A percentile compares a stretch with the other conserved stretches of the same genome.
These are phyloP conservation scores for Rhodocollybia butyracea DNA, from an alignment of 768 basidiomycete genomes.

Conservation along the genomic window DNA sequence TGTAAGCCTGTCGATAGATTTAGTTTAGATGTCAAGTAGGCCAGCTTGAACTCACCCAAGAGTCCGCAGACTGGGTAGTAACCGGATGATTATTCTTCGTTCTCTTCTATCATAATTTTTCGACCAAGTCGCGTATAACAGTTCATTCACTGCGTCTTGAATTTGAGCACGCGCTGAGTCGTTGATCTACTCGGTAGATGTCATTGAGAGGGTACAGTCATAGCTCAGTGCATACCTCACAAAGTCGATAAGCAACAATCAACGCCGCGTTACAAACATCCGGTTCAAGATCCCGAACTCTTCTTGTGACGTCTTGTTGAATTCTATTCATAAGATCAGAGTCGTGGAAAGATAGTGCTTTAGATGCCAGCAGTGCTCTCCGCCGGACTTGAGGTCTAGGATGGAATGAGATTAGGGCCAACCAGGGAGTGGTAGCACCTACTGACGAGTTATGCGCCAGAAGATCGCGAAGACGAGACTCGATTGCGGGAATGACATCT, in stretches of 20 bases:
- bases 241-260: constrained; percentile 16
- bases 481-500: constrained; percentile 75
- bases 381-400: constrained; percentile 56
- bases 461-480: constrained; percentile 59
- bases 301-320: constrained; percentile 31
- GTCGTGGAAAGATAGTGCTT: constrained; percentile 46
- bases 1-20: not conserved
- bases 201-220: not conserved
- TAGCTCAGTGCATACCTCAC: not conserved
- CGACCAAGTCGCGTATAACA: constrained; percentile 16
- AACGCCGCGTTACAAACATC: constrained; percentile 47
- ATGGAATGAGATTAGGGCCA: not conserved
- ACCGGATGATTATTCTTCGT: constrained; percentile 16
- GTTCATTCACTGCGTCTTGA: constrained; percentile 12
- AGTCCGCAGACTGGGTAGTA: constrained; percentile 22
- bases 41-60: constrained; percentile 24
- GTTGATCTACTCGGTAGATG: constrained; percentile 10
- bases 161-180: constrained; percentile 9
- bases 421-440: constrained; percentile 19
- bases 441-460: constrained; percentile 78
- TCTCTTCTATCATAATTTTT: constrained; percentile 8
- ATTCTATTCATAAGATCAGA: constrained; percentile 43
- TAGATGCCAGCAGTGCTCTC: constrained; percentile 58
- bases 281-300: constrained; percentile 41
- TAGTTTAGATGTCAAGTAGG: not conserved